Percentiles rank a stretch among this genome's conserved stretches.
Evolutionary conservation across 805 yeast genomes (phyloP).

Genomic region (Ogataea zsoltii): DNA sequence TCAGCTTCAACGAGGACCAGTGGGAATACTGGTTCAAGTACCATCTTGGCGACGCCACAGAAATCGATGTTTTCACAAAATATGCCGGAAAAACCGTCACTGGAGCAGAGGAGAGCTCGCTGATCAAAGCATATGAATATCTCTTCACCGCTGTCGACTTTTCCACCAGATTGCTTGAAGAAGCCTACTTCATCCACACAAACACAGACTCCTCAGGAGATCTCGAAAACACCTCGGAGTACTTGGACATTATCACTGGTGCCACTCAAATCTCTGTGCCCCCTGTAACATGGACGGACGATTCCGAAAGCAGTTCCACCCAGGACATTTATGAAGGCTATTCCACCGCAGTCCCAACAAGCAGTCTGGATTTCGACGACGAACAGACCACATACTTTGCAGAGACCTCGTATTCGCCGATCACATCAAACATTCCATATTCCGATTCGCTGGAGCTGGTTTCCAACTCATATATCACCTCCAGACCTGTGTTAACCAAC

Average conservation of each 20-base stretch:
- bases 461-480: too few relatives aligned
- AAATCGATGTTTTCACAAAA: conserved; percentile 8
- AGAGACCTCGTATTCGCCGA: too few relatives aligned
- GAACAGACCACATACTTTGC: too few relatives aligned
- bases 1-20: conserved; percentile 12
- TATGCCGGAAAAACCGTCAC: conserved; percentile 5
- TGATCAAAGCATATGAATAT: conserved; percentile 10
- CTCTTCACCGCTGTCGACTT: conserved; percentile 19
- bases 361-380: too few relatives aligned
- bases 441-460: too few relatives aligned
- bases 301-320: background rate
- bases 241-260: conserved; percentile 10
- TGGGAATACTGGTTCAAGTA: conserved; percentile 13
- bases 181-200: conserved; percentile 16
- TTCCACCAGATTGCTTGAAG: conserved; percentile 11
- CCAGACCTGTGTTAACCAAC: background rate
- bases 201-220: conserved; percentile 12
- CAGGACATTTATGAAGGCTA: too few relatives aligned
- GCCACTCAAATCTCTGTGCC: conserved; percentile 1
- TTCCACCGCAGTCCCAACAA: too few relatives aligned
- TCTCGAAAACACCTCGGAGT: conserved; percentile 9
- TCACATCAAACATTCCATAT: too few relatives aligned
- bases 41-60: conserved; percentile 7
- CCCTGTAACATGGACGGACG: background rate
- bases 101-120: conserved; percentile 5